Evolutionary conservation across 169 alveolate species (phyloP).

Genomic region (Babesia ovis): DNA sequence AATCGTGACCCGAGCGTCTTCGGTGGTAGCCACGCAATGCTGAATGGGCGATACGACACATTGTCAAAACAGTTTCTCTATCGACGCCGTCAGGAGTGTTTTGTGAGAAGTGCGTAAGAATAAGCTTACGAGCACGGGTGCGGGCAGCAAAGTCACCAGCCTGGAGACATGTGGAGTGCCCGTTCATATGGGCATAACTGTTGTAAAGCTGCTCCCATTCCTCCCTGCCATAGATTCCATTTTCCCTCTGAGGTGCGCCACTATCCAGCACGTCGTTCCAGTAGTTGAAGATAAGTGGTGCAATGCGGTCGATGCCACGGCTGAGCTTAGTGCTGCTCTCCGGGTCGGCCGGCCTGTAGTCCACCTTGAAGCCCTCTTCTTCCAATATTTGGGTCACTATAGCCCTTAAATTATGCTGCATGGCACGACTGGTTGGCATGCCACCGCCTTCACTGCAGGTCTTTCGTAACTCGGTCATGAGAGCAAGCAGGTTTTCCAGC

Average conservation of each 20-base stretch:
- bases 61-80: constrained; percentile 14
- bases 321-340: background rate
- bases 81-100: constrained; percentile 12
- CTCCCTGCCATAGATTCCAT: background rate
- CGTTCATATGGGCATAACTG: constrained; percentile 33
- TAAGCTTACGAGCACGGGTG: constrained; percentile 59
- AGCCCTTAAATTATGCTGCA: constrained; percentile 15
- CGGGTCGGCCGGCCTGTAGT: background rate
- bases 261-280: constrained; percentile 14
- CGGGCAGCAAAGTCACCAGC: constrained; percentile 75
- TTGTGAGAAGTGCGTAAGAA: constrained; percentile 76
- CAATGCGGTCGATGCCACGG: constrained; percentile 17
- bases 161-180: constrained; percentile 76
- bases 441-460: background rate
- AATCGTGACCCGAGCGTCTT: background rate
- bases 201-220: constrained; percentile 56
- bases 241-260: background rate
- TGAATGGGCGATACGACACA: constrained; percentile 24
- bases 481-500: background rate
- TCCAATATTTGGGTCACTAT: background rate
- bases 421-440: constrained; percentile 4
- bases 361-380: background rate
- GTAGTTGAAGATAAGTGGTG: constrained; percentile 24
- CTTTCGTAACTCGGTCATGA: background rate
- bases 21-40: constrained; percentile 32